Base-by-base conservation (phyloP, 2,329 filamentous ascomycete genomes). In the Botrytis porri region DNA sequence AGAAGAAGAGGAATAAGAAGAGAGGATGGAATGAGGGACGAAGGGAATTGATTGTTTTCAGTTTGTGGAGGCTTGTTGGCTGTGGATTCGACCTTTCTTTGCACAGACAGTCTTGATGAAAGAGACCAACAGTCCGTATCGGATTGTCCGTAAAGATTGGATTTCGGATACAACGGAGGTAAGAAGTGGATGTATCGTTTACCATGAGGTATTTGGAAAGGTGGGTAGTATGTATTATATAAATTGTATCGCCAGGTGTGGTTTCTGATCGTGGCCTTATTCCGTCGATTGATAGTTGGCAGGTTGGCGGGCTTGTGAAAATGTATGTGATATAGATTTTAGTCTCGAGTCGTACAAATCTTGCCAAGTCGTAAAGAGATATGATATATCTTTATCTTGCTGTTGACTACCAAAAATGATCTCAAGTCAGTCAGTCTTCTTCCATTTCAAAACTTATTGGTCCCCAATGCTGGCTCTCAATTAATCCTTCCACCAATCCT, bases 81-180 rank as follows among this genome's bases (percentile, higher is more conserved):
- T 45, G 64, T 59, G 48, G 66, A 69, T 35, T 69, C 51, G 66
- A 43, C 37, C 59, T 43, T 51, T 1, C 45, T 66, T 43, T 43
- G 35, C 66, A 59, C 51, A 54, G 66, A 60, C 16, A 20, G 29
- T 60, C 25, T 57, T 7, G 66, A 60, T 60, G 1, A 32, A 35
- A 61, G 37, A 43, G 10, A 37, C 54, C 39, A 25, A 43, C 57
- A 41, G 37, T 37, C 32, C 29, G 9, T 37, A 18, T 9, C 35
- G 43, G 35, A 20, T 51, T 4, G 32, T 51, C 63, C 43, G 48
- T 25, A 35, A n/a, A 10, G 39, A 32, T 25, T 22, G 35, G 51
- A 61, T 43, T 18, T 69, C 54, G 67, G 51, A 62, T 45, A 29
- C 39, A 45, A 54, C 67, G 54, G 54, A 62, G 67, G 32, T 43